Base-by-base conservation (phyloP, 768 basidiomycete species). In the Dioszegia aurantiaca region DNA sequence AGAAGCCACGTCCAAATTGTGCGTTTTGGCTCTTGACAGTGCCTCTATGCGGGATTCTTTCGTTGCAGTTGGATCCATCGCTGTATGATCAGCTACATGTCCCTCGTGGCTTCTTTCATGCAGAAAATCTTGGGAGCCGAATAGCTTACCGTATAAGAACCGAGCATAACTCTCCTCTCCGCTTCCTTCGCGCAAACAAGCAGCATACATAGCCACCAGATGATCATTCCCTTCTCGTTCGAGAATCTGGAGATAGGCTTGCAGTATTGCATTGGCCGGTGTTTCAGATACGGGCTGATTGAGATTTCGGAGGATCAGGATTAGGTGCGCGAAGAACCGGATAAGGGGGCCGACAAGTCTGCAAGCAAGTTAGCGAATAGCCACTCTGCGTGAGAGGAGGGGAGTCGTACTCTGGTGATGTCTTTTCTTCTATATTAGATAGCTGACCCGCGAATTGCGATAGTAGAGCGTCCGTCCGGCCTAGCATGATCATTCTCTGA, bases 181-280 rank as follows among this genome's bases (percentile, higher is more conserved):
- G 62, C 61, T 70, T n/a, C 90, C 90, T 68, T 90, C 87, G 5
- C 91, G 89, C 21, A 98, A 79, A 27, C 89, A 89, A 14, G 89
- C 85, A 5, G 91, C 91, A 74, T 99, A 98, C 80, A 95, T 84
- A 0, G 94, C 92, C 12, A 98, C 91, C 17, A 98, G 82, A 40
- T 87, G 84, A 31, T 89, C 82, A 55, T 76, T 92, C 82, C 87
- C 88, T 17, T 88, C 87, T 40, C 80, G 80, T 81, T 97, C 90
- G 2, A 98, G 83, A 2, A 92, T 87, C 59, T 84, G 84, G 4
- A 97, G 82, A 71, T 98, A 99, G 0, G 87, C 84, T 70, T 94
- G 88, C 26, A 98, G 78, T 51, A 99, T 89, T 28, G 82, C 77
- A 69, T 94, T 90, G 0, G 84, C 86, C 0, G 89, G 84, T 12